These are phyloP conservation scores for Naganishia vishniacii DNA, from an alignment of 768 basidiomycete genomes.

Conservation along the genomic window DNA sequence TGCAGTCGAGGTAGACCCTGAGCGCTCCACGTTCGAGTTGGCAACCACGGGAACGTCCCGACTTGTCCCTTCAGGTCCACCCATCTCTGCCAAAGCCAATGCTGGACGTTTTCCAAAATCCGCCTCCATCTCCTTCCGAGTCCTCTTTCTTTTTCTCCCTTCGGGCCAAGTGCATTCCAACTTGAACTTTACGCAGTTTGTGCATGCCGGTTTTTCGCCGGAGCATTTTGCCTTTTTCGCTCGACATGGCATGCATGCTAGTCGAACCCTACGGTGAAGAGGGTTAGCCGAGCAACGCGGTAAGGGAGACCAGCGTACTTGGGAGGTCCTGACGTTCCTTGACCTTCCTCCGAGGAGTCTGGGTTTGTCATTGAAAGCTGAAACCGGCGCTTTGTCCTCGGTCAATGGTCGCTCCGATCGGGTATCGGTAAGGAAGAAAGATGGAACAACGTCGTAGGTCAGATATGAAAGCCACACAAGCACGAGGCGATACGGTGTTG, in stretches of 20 bases:
- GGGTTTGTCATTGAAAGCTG: too few species aligned
- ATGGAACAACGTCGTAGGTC: too few species aligned
- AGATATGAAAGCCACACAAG: too few species aligned
- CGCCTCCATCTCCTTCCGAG: slow-evolving; percentile 44
- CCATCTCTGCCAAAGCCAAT: background rate
- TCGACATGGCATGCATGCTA: slow-evolving; percentile 26
- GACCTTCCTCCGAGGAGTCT: slow-evolving; percentile 12
- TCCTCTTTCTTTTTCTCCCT: slow-evolving; percentile 41
- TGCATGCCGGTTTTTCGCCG: slow-evolving; percentile 21
- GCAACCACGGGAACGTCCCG: background rate
- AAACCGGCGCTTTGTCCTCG: too few species aligned
- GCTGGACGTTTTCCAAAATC: slow-evolving; percentile 32
- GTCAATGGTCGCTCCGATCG: too few species aligned
- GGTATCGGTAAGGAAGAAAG: too few species aligned
- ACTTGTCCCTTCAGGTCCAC: background rate
- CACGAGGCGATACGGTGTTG: too few species aligned
- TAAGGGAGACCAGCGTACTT: background rate
- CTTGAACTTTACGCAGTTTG: slow-evolving; percentile 30
- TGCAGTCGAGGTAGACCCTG: background rate
- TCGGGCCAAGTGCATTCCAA: slow-evolving; percentile 43
- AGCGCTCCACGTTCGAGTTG: background rate
- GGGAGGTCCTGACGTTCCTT: slow-evolving; percentile 2
- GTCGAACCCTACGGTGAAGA: slow-evolving; percentile 12
- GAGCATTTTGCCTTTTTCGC: slow-evolving; percentile 29
- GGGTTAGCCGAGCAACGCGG: too few species aligned